Base-by-base conservation (phyloP, 208 protist species). In the Acanthamoeba polyphaga region DNA sequence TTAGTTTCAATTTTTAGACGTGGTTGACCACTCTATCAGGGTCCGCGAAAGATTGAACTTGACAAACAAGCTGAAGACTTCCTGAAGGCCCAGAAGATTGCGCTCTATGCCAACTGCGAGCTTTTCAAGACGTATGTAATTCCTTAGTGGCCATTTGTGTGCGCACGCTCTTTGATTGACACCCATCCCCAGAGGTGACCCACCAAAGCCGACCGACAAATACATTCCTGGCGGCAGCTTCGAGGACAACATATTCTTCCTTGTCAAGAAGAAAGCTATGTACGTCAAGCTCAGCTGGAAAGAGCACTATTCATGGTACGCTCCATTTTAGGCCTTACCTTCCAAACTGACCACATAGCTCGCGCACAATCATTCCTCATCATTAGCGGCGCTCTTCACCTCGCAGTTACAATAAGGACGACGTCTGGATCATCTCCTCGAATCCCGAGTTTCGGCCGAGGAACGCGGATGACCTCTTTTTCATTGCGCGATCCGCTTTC, bases 401-500 rank as follows among this genome's bases (percentile, higher is more conserved):
- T 74, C 12, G 22, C 89, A 94, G 91, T 17, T 94, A 94, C n/a
- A 70, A 38, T 19, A 94, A 94, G 72, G 91, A 94, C 74, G 91
- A 94, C 34, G 38, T 94, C 13, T 94, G 91, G 91, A 94, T 94
- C 34, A 94, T 94, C 12, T 94, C 72, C 12, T 94, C 91, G 0
- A 94, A 85, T 29, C 29, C 91, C 53, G 72, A 94, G 22, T 94
- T 94, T 66, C 46, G 55, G 6, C 72, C 91, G 12, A 53, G 91
- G 51, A 94, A 94, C 62, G 91, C 51, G 4, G 91, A 94, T 53
- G 91, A 94, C 27, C 46, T 85, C 19, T 85, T 94, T n/a, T 94
- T 94, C 74, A 94, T 94, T 49, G 91, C 91, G 8, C 46, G 91
- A 55, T 74, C 53, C 55, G 91, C 91, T 46, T 94, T 94, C 72